phyloP scores from a whole-genome alignment of 768 basidiomycete species.

The Serendipita indica region DNA sequence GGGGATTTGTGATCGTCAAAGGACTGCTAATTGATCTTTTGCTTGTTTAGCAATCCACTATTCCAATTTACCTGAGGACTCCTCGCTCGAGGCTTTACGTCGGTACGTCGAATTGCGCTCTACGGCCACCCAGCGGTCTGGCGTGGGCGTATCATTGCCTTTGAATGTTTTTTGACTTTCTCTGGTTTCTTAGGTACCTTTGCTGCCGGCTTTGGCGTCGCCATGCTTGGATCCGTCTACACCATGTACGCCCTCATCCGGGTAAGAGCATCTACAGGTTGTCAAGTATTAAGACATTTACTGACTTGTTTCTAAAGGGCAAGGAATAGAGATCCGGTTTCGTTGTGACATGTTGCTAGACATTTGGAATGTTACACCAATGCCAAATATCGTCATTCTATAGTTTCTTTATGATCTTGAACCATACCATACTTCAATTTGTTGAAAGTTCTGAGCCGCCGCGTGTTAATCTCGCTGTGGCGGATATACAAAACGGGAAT shows the following conservation, averaged over 20 bases:
- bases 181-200: constrained; percentile 33
- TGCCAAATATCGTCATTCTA: no score
- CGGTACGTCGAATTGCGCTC: constrained; percentile 29
- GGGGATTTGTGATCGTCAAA: neutral
- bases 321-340: neutral
- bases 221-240: constrained; percentile 38
- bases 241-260: constrained; percentile 35
- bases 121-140: neutral
- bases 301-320: neutral
- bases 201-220: constrained; percentile 36
- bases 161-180: neutral
- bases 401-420: no score
- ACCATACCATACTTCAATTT: no score
- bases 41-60: constrained; percentile 25
- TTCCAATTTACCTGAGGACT: constrained; percentile 42
- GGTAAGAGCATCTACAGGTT: constrained; percentile 17
- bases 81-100: constrained; percentile 51
- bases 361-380: no score
- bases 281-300: neutral
- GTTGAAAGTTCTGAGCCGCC: no score
- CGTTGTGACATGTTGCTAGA: no score
- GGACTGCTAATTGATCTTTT: neutral
- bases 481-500: no score
- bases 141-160: neutral
- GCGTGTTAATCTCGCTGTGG: no score